Conservation (phyloP, 2,329 filamentous ascomycete genomes). For the Decorospora gaudefroyi region DNA sequence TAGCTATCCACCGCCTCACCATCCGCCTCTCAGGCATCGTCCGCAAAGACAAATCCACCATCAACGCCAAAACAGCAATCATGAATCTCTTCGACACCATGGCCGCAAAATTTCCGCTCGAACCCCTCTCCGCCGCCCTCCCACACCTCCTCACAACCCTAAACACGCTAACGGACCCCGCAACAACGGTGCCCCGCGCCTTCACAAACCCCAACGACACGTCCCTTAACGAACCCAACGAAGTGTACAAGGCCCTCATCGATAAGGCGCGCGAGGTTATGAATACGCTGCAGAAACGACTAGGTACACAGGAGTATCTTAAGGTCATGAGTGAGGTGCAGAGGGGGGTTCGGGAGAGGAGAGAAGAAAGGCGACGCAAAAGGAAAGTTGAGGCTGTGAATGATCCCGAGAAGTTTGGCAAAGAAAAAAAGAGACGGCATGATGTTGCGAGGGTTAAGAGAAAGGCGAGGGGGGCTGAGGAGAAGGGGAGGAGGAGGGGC, state of each 20-base stretch:
- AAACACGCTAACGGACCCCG: slow-evolving; percentile 81
- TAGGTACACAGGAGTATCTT: slow-evolving; percentile 82
- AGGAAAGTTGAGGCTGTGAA: slow-evolving; percentile 85
- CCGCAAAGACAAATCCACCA: slow-evolving; percentile 65
- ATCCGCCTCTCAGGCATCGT: slow-evolving; percentile 77
- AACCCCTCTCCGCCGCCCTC: slow-evolving; percentile 65
- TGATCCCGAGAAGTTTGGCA: slow-evolving; percentile 73
- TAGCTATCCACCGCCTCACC: slow-evolving; percentile 74
- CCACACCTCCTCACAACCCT: slow-evolving; percentile 69
- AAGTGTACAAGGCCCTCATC: slow-evolving; percentile 70
- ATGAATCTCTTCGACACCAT: slow-evolving; percentile 75
- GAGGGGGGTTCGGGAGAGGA: slow-evolving; percentile 69
- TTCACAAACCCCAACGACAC: slow-evolving; percentile 65
- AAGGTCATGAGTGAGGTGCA: slow-evolving; percentile 72
- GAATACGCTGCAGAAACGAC: slow-evolving; percentile 79
- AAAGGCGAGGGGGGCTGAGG: slow-evolving; percentile 76
- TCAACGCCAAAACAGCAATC: slow-evolving; percentile 75
- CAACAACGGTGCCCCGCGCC: slow-evolving; percentile 72
- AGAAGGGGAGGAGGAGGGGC: slow-evolving; percentile 71
- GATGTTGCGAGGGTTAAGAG: slow-evolving; percentile 60
- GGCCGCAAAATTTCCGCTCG: slow-evolving; percentile 62
- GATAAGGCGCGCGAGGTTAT: slow-evolving; percentile 76
- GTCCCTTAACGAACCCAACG: slow-evolving; percentile 58
- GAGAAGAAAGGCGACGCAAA: slow-evolving; percentile 78
- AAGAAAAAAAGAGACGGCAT: slow-evolving; percentile 75